phyloP scores from a whole-genome alignment of 805 yeast species.

The Diddensiella transvaalensis region DNA sequence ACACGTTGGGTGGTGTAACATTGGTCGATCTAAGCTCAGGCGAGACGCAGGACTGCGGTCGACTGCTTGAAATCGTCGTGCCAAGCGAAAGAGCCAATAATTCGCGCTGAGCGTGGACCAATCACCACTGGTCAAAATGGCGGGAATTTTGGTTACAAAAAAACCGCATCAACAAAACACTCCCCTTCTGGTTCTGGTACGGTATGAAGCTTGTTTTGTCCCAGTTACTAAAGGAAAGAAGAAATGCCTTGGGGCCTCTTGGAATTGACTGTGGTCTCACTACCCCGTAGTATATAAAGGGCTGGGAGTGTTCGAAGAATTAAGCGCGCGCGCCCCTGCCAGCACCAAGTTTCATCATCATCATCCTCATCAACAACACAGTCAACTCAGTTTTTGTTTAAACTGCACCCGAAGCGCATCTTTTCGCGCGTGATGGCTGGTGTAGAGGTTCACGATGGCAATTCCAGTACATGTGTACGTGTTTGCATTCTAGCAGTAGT shows the following conservation, averaged over 20 bases:
- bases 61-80: slow-evolving; percentile 61
- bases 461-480: background rate
- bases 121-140: background rate
- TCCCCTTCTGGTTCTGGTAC: background rate
- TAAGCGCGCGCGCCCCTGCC: background rate
- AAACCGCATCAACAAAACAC: background rate
- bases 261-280: too few relatives aligned
- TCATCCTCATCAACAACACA: background rate
- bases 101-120: background rate
- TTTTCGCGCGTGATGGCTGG: background rate
- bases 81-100: background rate
- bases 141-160: background rate
- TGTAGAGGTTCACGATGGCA: slow-evolving; percentile 2
- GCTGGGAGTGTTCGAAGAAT: background rate
- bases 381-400: too few relatives aligned
- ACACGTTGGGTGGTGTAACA: slow-evolving; percentile 59
- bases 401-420: background rate
- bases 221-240: too few relatives aligned
- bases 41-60: slow-evolving; percentile 67
- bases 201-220: too few relatives aligned
- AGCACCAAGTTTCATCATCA: too few relatives aligned
- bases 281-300: background rate
- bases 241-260: too few relatives aligned
- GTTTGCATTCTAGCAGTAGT: too few relatives aligned
- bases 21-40: slow-evolving; percentile 61